These are phyloP conservation scores for Seiridium unicorne DNA, from an alignment of 2,329 filamentous ascomycete species.

Conservation along the genomic window DNA sequence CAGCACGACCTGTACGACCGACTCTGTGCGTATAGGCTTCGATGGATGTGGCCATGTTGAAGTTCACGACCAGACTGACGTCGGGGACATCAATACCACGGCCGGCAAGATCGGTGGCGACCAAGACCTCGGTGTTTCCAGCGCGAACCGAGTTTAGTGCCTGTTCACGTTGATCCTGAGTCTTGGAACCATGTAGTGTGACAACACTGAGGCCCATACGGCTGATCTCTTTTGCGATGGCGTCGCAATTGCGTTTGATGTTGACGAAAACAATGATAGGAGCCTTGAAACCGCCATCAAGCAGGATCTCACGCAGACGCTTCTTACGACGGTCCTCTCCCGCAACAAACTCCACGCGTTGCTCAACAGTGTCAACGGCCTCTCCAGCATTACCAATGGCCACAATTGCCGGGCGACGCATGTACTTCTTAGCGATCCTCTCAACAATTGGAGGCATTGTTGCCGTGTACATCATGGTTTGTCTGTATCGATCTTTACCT, in stretches of 20 bases:
- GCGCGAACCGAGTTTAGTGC: slow-evolving; percentile 82
- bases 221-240: slow-evolving; percentile 90
- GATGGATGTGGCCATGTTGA: slow-evolving; percentile 95
- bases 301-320: slow-evolving; percentile 85
- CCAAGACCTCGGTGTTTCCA: slow-evolving; percentile 80
- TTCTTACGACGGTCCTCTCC: slow-evolving; percentile 97
- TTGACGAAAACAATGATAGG: slow-evolving; percentile 99
- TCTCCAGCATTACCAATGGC: slow-evolving; percentile 94
- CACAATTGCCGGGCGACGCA: slow-evolving; percentile 87
- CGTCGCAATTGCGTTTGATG: slow-evolving; percentile 98
- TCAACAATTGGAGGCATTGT: slow-evolving; percentile 95
- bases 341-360: slow-evolving; percentile 86
- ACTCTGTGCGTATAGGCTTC: slow-evolving; percentile 97
- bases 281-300: slow-evolving; percentile 74
- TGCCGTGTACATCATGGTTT: slow-evolving; percentile 99
- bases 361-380: slow-evolving; percentile 96
- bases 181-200: slow-evolving; percentile 93
- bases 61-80: slow-evolving; percentile 92
- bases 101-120: slow-evolving; percentile 92
- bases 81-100: slow-evolving; percentile 97
- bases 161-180: slow-evolving; percentile 95
- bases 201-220: slow-evolving; percentile 87
- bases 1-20: slow-evolving; percentile 93
- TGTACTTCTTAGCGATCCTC: slow-evolving; percentile 94
- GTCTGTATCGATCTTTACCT: slow-evolving; percentile 77